Percentiles rank a stretch among this genome's conserved stretches.
Evolutionary conservation across 768 basidiomycete species (phyloP).

Genomic region (Russula sp.): DNA sequence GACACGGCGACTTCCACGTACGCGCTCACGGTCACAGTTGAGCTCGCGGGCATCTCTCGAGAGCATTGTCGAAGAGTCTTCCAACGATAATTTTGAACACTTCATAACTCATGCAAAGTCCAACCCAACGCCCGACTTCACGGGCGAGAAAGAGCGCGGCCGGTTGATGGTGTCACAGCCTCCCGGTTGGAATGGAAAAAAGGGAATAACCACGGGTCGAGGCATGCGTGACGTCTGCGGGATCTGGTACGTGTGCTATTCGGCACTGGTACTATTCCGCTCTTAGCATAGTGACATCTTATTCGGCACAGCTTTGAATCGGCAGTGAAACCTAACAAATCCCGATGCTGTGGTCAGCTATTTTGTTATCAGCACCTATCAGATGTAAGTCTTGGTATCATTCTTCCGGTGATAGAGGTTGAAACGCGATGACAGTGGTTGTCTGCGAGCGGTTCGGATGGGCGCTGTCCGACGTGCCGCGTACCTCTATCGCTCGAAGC

Average conservation of each 20-base stretch:
- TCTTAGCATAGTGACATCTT: constrained; percentile 1
- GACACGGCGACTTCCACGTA: constrained; percentile 23
- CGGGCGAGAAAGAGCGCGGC: constrained; percentile 1
- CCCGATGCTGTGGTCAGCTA: constrained; percentile 30
- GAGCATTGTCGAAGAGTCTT: constrained; percentile 28
- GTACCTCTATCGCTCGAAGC: constrained; percentile 27
- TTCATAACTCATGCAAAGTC: background rate
- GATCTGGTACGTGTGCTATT: constrained; percentile 28
- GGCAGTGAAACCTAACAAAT: constrained; percentile 29
- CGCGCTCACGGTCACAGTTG: constrained; percentile 23
- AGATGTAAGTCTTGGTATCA: constrained; percentile 25
- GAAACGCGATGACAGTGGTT: constrained; percentile 24
- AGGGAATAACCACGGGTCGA: constrained; percentile 20
- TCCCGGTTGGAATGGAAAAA: constrained; percentile 28
- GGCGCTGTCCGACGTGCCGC: constrained; percentile 31
- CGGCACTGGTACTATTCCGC: background rate
- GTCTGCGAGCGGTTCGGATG: constrained; percentile 24
- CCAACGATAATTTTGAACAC: background rate
- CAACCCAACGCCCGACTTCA: constrained; percentile 7
- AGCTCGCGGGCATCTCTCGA: constrained; percentile 26
- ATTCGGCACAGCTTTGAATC: constrained; percentile 29
- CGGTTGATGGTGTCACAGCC: constrained; percentile 8
- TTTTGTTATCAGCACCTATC: constrained; percentile 31
- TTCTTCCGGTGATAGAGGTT: background rate
- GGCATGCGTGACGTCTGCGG: constrained; percentile 29